These are phyloP conservation scores for Coniochaeta sp. DNA, from an alignment of 2,329 filamentous ascomycete genomes.

Conservation along the genomic window DNA sequence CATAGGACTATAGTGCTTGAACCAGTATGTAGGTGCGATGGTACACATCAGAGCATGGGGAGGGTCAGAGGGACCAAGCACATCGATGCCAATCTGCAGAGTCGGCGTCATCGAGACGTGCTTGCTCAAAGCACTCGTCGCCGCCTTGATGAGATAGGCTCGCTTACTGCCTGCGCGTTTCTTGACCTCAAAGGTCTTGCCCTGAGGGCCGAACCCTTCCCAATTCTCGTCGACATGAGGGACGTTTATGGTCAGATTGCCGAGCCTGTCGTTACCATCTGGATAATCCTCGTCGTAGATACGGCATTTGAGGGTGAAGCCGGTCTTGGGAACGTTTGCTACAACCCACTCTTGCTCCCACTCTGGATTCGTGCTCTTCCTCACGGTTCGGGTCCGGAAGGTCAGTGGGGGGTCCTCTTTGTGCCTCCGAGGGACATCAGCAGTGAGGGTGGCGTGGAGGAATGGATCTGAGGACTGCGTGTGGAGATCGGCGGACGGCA, in stretches of 20 bases:
- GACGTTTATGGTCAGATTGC: slow-evolving; percentile 70
- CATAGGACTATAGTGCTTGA: slow-evolving; percentile 81
- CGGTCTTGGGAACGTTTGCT: slow-evolving; percentile 72
- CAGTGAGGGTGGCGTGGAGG: slow-evolving; percentile 66
- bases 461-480: slow-evolving; percentile 78
- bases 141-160: slow-evolving; percentile 67
- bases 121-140: slow-evolving; percentile 54
- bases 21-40: slow-evolving; percentile 65
- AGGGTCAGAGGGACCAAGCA: slow-evolving; percentile 68
- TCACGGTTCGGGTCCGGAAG: slow-evolving; percentile 69
- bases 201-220: slow-evolving; percentile 55
- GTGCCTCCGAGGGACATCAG: slow-evolving; percentile 64
- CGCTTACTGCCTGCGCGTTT: slow-evolving; percentile 83
- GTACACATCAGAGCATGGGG: slow-evolving; percentile 70
- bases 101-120: slow-evolving; percentile 61
- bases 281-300: slow-evolving; percentile 86
- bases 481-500: slow-evolving; percentile 75
- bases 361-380: slow-evolving; percentile 61
- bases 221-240: slow-evolving; percentile 54
- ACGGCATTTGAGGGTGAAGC: slow-evolving; percentile 78
- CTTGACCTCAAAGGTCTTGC: slow-evolving; percentile 61
- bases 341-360: slow-evolving; percentile 88
- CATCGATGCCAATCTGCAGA: slow-evolving; percentile 65
- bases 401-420: slow-evolving; percentile 75
- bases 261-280: slow-evolving; percentile 80